phyloP scores from a whole-genome alignment of 148 eudicot genomes.

The Persicaria maculosa region DNA sequence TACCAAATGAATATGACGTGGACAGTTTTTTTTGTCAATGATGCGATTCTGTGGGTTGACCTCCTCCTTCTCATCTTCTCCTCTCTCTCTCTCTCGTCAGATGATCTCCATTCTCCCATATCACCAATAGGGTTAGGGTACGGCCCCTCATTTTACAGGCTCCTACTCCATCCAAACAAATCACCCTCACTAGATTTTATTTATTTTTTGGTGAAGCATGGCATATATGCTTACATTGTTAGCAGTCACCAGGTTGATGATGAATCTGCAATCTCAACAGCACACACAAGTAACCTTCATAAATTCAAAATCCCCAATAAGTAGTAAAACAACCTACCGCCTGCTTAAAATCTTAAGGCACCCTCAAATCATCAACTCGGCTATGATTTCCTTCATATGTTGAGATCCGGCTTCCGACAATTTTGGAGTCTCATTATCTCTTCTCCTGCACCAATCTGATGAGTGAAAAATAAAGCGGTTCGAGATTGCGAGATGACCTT shows the following conservation, averaged over 20 bases:
- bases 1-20: no score
- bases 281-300: neutral
- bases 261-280: constrained; percentile 5
- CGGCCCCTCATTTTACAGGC: no score
- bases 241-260: neutral
- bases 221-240: neutral
- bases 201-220: neutral
- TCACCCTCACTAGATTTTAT: no score
- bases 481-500: neutral
- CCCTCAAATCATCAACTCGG: neutral
- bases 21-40: no score
- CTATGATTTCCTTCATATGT: neutral
- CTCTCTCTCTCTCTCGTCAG: no score
- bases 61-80: no score
- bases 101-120: no score
- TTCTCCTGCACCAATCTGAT: neutral
- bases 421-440: neutral
- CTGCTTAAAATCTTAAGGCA: neutral
- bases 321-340: neutral
- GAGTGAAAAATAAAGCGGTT: neutral
- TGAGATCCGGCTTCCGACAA: neutral
- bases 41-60: no score
- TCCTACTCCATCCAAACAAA: no score
- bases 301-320: neutral
- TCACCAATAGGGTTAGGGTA: no score